Percentiles rank a stretch among this genome's conserved stretches.
Evolutionary conservation across 768 basidiomycete species (phyloP).

Genomic region (Pulveroboletus sp.): DNA sequence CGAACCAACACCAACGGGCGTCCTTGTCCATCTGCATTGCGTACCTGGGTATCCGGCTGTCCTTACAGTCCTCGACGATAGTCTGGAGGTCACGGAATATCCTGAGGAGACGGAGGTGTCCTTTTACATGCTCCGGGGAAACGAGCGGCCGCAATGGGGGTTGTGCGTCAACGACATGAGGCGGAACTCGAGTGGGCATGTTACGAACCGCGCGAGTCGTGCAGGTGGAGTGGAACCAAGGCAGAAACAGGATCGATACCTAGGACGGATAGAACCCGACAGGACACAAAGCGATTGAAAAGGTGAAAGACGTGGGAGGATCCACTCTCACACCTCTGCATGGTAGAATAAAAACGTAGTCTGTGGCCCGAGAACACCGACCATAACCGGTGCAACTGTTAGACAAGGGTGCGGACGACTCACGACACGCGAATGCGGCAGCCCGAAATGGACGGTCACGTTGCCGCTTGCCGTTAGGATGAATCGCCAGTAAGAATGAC

Average conservation of each 20-base stretch:
- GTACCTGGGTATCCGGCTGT: conserved; percentile 24
- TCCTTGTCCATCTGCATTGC: conserved; percentile 24
- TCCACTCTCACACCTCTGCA: background rate
- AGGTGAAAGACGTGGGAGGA: conserved; percentile 6
- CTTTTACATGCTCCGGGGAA: conserved; percentile 28
- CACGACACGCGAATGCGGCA: background rate
- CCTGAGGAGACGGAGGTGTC: conserved; percentile 32
- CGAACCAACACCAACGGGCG: conserved; percentile 38
- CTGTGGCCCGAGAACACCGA: background rate
- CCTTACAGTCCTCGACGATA: conserved; percentile 27
- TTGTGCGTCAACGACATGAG: conserved; percentile 20
- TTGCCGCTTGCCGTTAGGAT: background rate
- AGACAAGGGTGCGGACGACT: background rate
- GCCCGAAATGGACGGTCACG: background rate
- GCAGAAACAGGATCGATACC: background rate
- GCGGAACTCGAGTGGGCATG: background rate
- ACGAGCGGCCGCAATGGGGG: conserved; percentile 26
- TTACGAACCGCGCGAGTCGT: conserved; percentile 3
- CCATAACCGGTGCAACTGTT: conserved; percentile 7
- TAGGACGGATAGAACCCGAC: background rate
- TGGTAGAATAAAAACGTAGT: conserved; percentile 5
- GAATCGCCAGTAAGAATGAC: background rate
- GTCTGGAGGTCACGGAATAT: conserved; percentile 29
- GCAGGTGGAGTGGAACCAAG: background rate
- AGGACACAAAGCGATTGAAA: background rate